Conservation (phyloP, 805 yeast genomes). For the Saturnispora besseyi region DNA sequence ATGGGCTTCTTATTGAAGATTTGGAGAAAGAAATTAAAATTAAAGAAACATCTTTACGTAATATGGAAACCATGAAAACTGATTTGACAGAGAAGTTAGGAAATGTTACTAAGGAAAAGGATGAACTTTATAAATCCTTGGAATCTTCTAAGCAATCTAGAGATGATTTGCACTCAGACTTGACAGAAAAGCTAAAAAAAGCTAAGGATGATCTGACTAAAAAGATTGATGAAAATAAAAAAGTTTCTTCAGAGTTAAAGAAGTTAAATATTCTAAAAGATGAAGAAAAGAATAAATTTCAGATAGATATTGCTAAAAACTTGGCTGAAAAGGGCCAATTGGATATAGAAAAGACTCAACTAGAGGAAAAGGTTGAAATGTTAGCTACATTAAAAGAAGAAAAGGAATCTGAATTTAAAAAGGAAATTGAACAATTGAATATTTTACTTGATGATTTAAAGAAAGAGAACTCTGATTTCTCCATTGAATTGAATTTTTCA, state of each 20-base stretch:
- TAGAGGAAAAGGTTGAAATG: not conserved
- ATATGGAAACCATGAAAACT: not conserved
- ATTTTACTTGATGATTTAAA: not conserved
- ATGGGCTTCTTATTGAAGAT: not conserved
- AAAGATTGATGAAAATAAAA: not conserved
- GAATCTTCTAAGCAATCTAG: not conserved
- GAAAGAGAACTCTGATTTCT: not conserved
- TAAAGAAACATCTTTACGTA: not conserved
- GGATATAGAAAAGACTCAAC: not conserved
- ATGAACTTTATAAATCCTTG: not conserved
- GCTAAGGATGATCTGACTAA: not conserved
- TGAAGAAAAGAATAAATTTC: not conserved
- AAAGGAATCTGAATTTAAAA: not conserved
- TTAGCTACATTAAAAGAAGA: not conserved
- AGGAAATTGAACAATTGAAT: not conserved
- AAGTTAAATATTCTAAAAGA: not conserved
- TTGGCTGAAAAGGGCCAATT: not conserved
- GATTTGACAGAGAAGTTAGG: not conserved
- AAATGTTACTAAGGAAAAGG: not conserved
- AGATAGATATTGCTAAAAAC: not conserved
- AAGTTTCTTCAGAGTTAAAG: not conserved
- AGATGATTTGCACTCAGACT: not conserved
- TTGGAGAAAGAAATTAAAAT: slow-evolving; percentile 4
- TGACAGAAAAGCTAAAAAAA: not conserved
- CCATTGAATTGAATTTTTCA: not conserved